phyloP scores from a whole-genome alignment of 345 rosid genomes.

The Syzygium aqueum region DNA sequence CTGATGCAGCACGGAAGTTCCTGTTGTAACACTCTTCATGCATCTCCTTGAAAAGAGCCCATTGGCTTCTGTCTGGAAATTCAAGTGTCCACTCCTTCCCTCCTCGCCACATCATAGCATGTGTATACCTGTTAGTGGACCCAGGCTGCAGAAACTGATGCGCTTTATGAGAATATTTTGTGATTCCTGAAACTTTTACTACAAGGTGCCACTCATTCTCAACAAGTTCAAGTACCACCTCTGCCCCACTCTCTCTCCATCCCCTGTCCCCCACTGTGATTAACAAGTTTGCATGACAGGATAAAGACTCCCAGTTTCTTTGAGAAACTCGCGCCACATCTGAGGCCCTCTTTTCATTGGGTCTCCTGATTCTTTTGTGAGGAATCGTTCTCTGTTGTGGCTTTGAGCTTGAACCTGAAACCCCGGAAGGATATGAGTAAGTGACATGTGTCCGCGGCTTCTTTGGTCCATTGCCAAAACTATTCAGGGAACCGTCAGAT shows the following conservation, averaged over 20 bases:
- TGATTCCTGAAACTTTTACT: slow-evolving; percentile 60
- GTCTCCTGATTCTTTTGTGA: slow-evolving; percentile 72
- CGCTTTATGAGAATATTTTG: slow-evolving; percentile 72
- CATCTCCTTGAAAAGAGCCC: slow-evolving; percentile 94
- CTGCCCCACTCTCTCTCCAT: slow-evolving; percentile 85
- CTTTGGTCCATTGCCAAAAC: slow-evolving; percentile 80
- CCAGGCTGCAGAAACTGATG: slow-evolving; percentile 95
- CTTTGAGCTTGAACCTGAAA: slow-evolving; percentile 45
- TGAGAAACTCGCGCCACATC: slow-evolving; percentile 42
- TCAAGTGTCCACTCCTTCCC: slow-evolving; percentile 95
- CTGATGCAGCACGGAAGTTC: slow-evolving; percentile 71
- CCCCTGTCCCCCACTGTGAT: slow-evolving; percentile 74
- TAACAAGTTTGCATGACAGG: slow-evolving; percentile 71
- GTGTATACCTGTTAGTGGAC: slow-evolving; percentile 80
- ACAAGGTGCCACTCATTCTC: slow-evolving; percentile 93
- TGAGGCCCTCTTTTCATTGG: slow-evolving; percentile 51
- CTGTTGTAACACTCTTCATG: slow-evolving; percentile 94
- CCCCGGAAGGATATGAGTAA: slow-evolving; percentile 66
- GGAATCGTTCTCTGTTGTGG: slow-evolving; percentile 48
- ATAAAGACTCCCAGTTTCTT: slow-evolving; percentile 53
- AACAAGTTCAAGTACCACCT: slow-evolving; percentile 59
- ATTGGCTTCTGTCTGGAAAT: slow-evolving; percentile 85
- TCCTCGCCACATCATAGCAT: slow-evolving; percentile 99
- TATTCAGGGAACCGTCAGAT: slow-evolving; percentile 39
- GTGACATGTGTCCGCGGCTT: slow-evolving; percentile 87